A percentile compares a stretch with the other conserved stretches of the same genome.
These are phyloP conservation scores for Annulohypoxylon truncatum DNA, from an alignment of 2,329 filamentous ascomycete genomes.

Conservation along the genomic window DNA sequence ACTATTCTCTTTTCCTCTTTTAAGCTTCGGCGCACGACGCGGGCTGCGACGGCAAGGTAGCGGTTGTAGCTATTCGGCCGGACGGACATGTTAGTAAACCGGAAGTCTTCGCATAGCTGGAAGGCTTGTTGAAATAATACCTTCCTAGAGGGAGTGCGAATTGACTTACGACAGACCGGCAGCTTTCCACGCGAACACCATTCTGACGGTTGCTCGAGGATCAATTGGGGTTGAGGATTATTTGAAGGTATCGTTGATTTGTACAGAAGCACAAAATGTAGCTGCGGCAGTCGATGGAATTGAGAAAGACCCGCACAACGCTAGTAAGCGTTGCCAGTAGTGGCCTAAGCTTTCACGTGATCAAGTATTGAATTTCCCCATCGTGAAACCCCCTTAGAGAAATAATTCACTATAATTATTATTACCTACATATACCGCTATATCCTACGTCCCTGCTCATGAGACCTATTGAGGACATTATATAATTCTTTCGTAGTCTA, in stretches of 20 bases:
- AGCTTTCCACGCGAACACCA: slow-evolving; percentile 98
- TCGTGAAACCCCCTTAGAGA: neutral
- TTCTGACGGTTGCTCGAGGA: slow-evolving; percentile 69
- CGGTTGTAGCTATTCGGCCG: slow-evolving; percentile 89
- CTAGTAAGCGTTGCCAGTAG: slow-evolving; percentile 16
- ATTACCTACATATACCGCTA: too few relatives aligned
- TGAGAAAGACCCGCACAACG: slow-evolving; percentile 33
- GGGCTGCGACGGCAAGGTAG: slow-evolving; percentile 95
- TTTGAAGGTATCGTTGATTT: slow-evolving; percentile 49
- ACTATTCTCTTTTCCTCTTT: slow-evolving; percentile 92
- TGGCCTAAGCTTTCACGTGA: slow-evolving; percentile 35
- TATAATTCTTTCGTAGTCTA: neutral
- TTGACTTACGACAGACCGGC: slow-evolving; percentile 90
- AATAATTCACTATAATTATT: neutral
- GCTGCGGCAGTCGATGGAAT: slow-evolving; percentile 25
- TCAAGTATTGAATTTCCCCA: neutral
- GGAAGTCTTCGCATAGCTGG: slow-evolving; percentile 23
- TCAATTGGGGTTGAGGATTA: slow-evolving; percentile 44
- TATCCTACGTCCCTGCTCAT: neutral
- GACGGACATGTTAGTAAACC: slow-evolving; percentile 51
- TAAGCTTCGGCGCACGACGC: slow-evolving; percentile 93
- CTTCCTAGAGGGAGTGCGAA: slow-evolving; percentile 26
- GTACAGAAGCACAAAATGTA: slow-evolving; percentile 44
- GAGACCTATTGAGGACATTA: neutral
- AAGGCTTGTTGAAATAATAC: slow-evolving; percentile 10